Conservation (phyloP, 176 grass and related monocot species). For the Phragmites australis region DNA sequence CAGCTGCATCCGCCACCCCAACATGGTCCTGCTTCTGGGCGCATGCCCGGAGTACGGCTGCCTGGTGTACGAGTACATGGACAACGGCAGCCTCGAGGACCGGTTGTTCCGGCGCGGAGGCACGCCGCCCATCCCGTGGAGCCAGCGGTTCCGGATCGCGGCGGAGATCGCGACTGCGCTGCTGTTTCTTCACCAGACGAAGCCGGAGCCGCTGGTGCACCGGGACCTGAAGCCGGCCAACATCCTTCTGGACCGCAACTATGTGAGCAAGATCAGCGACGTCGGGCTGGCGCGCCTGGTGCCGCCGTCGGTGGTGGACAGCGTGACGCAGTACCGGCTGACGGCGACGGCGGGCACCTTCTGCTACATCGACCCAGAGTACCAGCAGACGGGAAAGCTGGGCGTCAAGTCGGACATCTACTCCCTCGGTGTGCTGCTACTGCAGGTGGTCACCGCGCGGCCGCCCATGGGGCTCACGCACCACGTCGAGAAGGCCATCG, state of each 20-base stretch:
- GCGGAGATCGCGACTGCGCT: constrained; percentile 77
- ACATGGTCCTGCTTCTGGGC: constrained; percentile 96
- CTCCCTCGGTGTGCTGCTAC: constrained; percentile 87
- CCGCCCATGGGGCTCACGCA: constrained; percentile 87
- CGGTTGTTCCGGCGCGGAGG: constrained; percentile 67
- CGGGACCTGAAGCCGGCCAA: constrained; percentile 90
- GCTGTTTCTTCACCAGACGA: constrained; percentile 89
- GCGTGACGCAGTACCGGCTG: constrained; percentile 82
- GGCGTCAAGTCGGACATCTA: constrained; percentile 94
- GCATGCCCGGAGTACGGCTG: constrained; percentile 89
- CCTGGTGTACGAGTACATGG: constrained; percentile 96
- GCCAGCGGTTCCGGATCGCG: constrained; percentile 67
- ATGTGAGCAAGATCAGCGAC: constrained; percentile 96
- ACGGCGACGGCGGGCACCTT: constrained; percentile 91
- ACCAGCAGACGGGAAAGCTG: constrained; percentile 91
- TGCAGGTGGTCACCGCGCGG: constrained; percentile 76
- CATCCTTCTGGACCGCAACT: constrained; percentile 95
- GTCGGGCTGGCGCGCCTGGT: constrained; percentile 84
- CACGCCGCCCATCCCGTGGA: constrained; percentile 70
- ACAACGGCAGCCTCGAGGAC: constrained; percentile 90
- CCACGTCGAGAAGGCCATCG: constrained; percentile 83
- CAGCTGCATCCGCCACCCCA: constrained; percentile 89
- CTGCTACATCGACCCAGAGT: constrained; percentile 99
- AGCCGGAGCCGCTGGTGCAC: constrained; percentile 92
- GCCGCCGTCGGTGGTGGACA: constrained; percentile 73